Evolutionary conservation across 1,284 basidiomycete species (phyloP).

Genomic region (Naganishia liquefaciens): DNA sequence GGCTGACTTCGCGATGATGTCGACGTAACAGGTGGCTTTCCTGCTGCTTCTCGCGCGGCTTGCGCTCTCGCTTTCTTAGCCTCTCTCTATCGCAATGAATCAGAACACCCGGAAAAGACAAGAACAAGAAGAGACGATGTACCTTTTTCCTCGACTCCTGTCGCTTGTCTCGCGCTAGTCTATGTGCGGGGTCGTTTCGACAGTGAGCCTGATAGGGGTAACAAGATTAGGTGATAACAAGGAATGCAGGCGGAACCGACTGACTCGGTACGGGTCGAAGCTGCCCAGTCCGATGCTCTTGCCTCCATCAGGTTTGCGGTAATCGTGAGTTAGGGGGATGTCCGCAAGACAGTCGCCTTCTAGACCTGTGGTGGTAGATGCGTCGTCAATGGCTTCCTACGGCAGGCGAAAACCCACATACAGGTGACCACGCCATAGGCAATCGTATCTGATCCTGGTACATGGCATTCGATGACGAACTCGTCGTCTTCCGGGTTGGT

Average conservation of each 20-base stretch:
- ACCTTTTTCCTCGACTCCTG: constrained; percentile 23
- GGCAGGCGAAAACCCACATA: neutral
- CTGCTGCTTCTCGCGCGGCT: neutral
- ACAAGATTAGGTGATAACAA: neutral
- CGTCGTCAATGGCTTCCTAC: neutral
- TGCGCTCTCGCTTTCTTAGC: constrained; percentile 11
- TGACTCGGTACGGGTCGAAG: constrained; percentile 21
- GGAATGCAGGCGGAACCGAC: neutral
- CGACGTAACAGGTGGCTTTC: neutral
- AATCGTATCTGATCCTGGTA: constrained; percentile 11
- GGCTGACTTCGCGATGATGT: constrained; percentile 13
- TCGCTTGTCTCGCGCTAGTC: constrained; percentile 15
- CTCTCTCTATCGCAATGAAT: neutral
- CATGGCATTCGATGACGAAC: constrained; percentile 29
- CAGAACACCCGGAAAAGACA: too few species aligned
- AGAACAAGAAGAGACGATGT: too few species aligned
- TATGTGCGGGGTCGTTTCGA: constrained; percentile 13
- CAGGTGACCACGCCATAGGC: constrained; percentile 29
- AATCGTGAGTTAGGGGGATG: constrained; percentile 11
- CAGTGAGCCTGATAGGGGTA: constrained; percentile 18
- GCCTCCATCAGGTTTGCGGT: constrained; percentile 29
- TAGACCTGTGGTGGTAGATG: constrained; percentile 13
- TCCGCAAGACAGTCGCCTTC: constrained; percentile 29
- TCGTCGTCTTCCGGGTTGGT: constrained; percentile 29
- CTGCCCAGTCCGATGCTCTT: constrained; percentile 25